A percentile compares a stretch with the other conserved stretches of the same genome.
These are phyloP conservation scores for Malassezia psittaci DNA, from an alignment of 1,284 basidiomycete genomes.

Conservation along the genomic window DNA sequence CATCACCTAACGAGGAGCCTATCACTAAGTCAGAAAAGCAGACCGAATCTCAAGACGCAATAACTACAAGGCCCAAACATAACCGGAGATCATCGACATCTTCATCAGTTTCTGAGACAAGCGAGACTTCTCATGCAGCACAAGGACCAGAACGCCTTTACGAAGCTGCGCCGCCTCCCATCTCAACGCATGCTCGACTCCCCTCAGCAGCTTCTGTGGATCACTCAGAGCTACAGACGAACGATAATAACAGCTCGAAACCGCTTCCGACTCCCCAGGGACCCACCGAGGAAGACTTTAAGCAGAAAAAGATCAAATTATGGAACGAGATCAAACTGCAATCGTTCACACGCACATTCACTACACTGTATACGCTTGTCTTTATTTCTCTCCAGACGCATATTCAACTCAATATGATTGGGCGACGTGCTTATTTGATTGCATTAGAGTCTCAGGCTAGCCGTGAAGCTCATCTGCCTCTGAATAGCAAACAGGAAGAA, in stretches of 20 bases:
- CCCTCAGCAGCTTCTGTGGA: neutral
- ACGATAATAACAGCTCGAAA: neutral
- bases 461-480: constrained; percentile 2
- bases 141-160: constrained; percentile 6
- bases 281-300: constrained; percentile 13
- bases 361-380: constrained; percentile 68
- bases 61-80: too few species aligned
- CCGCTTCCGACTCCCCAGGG: neutral
- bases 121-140: too few species aligned
- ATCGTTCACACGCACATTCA: constrained; percentile 73
- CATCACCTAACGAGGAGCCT: neutral
- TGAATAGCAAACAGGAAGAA: neutral
- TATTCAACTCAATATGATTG: constrained; percentile 70
- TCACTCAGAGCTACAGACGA: neutral
- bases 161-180: constrained; percentile 12
- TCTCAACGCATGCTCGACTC: constrained; percentile 8
- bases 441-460: constrained; percentile 55
- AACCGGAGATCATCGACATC: too few species aligned
- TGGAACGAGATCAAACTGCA: constrained; percentile 45
- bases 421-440: constrained; percentile 67
- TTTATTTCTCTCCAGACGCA: constrained; percentile 70
- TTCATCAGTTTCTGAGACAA: too few species aligned
- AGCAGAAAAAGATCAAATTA: constrained; percentile 30
- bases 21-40: neutral
- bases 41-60: too few species aligned